Percentiles rank a stretch among this genome's conserved stretches.
phyloP scores from a whole-genome alignment of 2,329 filamentous ascomycete species.

The Botrytis squamosa region DNA sequence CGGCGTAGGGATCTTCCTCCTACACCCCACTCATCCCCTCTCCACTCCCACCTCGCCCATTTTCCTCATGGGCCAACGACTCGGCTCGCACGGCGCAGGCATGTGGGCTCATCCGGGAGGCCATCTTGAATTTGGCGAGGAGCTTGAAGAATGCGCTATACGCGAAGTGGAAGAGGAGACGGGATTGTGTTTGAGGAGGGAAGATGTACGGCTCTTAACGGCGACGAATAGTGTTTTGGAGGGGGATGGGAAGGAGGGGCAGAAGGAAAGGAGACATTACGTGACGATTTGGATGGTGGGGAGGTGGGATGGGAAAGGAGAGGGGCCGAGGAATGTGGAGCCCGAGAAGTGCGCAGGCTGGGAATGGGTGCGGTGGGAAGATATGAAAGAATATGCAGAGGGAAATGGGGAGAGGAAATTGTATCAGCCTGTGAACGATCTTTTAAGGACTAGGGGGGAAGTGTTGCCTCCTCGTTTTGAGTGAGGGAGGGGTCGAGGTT shows the following conservation, averaged over 20 bases:
- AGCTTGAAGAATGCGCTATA: slow-evolving; percentile 58
- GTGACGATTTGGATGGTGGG: slow-evolving; percentile 68
- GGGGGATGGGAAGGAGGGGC: slow-evolving; percentile 38
- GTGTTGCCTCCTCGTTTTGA: not conserved
- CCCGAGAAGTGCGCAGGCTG: slow-evolving; percentile 54
- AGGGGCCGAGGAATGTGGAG: slow-evolving; percentile 51
- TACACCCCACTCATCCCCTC: not conserved
- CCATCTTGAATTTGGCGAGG: slow-evolving; percentile 70
- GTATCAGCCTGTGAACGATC: not conserved
- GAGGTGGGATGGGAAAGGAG: slow-evolving; percentile 46
- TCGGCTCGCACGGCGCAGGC: slow-evolving; percentile 40
- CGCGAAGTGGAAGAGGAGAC: slow-evolving; percentile 73
- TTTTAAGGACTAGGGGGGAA: not conserved
- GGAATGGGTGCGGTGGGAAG: slow-evolving; percentile 52
- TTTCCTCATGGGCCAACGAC: slow-evolving; percentile 28
- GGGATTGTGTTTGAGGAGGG: slow-evolving; percentile 51
- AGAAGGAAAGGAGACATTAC: slow-evolving; percentile 60
- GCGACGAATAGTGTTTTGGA: slow-evolving; percentile 68
- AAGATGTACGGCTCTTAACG: slow-evolving; percentile 51
- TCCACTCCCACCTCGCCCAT: slow-evolving; percentile 18
- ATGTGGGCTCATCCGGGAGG: slow-evolving; percentile 71
- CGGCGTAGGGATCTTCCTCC: slow-evolving; percentile 29
- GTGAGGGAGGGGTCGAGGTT: not conserved
- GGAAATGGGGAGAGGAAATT: not conserved
- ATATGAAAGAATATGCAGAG: slow-evolving; percentile 43